Base-by-base conservation (phyloP, 768 basidiomycete species). In the Trametopsis cervina region DNA sequence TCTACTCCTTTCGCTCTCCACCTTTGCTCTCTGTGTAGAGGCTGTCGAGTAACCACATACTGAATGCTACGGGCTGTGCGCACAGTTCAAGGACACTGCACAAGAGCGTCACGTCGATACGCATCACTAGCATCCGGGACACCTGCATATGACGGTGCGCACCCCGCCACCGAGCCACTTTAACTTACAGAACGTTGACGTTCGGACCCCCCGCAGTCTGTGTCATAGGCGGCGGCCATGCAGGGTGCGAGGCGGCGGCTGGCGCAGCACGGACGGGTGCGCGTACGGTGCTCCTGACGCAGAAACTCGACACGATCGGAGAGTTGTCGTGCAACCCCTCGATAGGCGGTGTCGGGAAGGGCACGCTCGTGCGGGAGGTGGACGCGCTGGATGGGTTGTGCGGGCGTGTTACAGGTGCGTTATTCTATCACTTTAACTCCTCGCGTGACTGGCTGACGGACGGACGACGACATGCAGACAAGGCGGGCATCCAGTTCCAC, bases 321-420 rank as follows among this genome's bases (percentile, higher is more conserved):
- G 81, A 79, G 52, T 68, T 95, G 58, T 92, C 89, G 18, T 95
- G 92, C 57, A 95, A 95, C 63, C 92, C 92, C 2, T 90, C 88
- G 1, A 85, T 94, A 50, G 92, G 92, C 5, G 90, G 90, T 17
- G 82, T 95, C 3, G 92, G 92, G 4, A 95, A 95, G 66, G 92
- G 92, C 17, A 92, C 85, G 0, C 70, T 95, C 24, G 89, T 94
- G n/a, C 72, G 85, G 37, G 92, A 95, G 63, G 81, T 95, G 4
- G 92, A 95, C 59, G 92, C 92, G 23, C 67, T 95, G 49, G 92
- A 91, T 55, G 92, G 92, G 2, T 59, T 93, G 9, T 91, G 90
- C 72, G 92, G 87, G 1, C 71, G 70, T 38, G 78, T 91, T n/a
- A 77, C 87, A 53, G 90, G 91, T 86, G 52, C 43, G 77, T 63